Evolutionary conservation across 1,284 basidiomycete genomes (phyloP), one percentile per base, ranked within the genome.

Genomic region (Polyporus tsugae): DNA sequence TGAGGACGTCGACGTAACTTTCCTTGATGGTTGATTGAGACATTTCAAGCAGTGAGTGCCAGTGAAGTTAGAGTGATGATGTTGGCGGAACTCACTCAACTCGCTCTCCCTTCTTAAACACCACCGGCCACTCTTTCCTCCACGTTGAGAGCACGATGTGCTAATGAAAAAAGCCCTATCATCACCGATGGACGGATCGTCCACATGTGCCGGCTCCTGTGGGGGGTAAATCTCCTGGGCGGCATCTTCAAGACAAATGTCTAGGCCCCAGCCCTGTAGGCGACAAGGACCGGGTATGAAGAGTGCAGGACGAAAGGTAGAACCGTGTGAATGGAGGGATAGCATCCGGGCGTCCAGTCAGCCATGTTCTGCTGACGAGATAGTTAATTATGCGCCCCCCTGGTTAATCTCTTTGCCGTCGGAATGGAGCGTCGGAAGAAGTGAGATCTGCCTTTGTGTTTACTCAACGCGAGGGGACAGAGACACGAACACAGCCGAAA

Each of bases 1-100:
- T 78, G 68, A 89, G 82, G 39, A 89, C 86, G 74, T 89, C 89
- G 52, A 87, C 86, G 29, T 33, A 19, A 7, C 52, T 53, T 15
- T 53, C 52, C 22, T 49, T 25, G n/a, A n/a, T 7, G 19, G 46
- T 11, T 10, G 46, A 22, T n/a, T 25, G 46, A 22, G 46, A 49
- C 46, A 49, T 49, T 13, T 22, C 22, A 6, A 25, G n/a, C 10
- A 10, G n/a, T 46, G 44, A 46, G 41, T 22, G 22, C 22, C 2
- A 49, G 11, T 6, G 11, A 25, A n/a, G 15, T 22, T 11, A 3
- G 46, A 10, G n/a, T 2, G 22, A 49, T 44, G 42, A 25, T 11
- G 7, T 49, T 3, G 41, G 41, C 4, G 2, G 2, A 49, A 49
- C 4, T 10, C 22, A n/a, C 44, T 46, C n/a, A 46, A 17, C 2